Conservation (phyloP, 306 rosid genomes). For the Dryas alaskensis region DNA sequence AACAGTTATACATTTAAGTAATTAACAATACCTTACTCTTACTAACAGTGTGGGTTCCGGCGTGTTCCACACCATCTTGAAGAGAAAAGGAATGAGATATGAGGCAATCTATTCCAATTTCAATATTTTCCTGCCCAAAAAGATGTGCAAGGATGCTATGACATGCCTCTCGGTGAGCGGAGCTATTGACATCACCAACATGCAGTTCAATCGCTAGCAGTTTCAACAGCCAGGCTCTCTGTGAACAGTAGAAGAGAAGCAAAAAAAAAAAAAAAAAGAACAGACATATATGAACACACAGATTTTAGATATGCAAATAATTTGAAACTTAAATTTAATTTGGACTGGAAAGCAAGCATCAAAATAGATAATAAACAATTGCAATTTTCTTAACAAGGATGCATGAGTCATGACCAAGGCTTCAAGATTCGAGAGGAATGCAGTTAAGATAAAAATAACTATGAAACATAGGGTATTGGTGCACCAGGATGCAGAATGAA, state of each 20-base stretch:
- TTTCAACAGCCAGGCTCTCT: constrained; percentile 94
- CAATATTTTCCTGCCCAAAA: constrained; percentile 58
- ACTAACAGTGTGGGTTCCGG: constrained; percentile 54
- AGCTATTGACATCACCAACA: constrained; percentile 66
- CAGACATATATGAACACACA: neutral
- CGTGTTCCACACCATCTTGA: constrained; percentile 46
- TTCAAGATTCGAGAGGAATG: neutral
- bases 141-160: constrained; percentile 70
- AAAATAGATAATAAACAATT: neutral
- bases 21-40: constrained; percentile 73
- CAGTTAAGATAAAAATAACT: neutral
- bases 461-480: neutral
- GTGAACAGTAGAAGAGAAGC: constrained; percentile 25
- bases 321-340: neutral
- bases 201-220: constrained; percentile 85
- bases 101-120: constrained; percentile 40
- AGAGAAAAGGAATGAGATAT: constrained; percentile 32
- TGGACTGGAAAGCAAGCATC: neutral
- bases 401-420: neutral
- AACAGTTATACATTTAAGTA: constrained; percentile 12
- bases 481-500: neutral
- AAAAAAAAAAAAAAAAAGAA: neutral
- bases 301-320: neutral
- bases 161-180: constrained; percentile 66
- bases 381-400: neutral